A percentile compares a stretch with the other conserved stretches of the same genome.
These are phyloP conservation scores for Leucoagaricus sp. DNA, from an alignment of 1,284 basidiomycete genomes.

Conservation along the genomic window DNA sequence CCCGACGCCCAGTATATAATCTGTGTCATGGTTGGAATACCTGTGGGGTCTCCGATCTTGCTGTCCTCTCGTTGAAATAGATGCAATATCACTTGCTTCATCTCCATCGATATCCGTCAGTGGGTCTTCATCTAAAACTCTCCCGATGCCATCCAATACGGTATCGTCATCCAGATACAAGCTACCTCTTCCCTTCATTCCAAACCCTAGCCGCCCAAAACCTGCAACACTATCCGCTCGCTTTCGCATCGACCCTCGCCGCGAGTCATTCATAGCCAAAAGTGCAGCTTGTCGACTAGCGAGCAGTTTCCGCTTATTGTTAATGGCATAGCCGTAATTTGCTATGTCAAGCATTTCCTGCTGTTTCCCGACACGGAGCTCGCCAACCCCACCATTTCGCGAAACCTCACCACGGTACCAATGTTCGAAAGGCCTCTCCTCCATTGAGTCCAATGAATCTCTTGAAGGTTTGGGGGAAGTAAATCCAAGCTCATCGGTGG, in stretches of 20 bases:
- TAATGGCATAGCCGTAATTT: constrained; percentile 66
- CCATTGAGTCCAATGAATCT: constrained; percentile 63
- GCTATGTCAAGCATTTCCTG: constrained; percentile 83
- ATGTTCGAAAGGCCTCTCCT: constrained; percentile 78
- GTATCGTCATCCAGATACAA: constrained; percentile 60
- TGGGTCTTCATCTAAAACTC: constrained; percentile 71
- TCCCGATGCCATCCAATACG: constrained; percentile 26
- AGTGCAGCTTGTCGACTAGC: constrained; percentile 23
- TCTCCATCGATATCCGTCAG: constrained; percentile 65
- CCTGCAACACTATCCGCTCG: constrained; percentile 62
- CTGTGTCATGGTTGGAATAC: constrained; percentile 16
- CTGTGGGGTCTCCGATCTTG: constrained; percentile 13
- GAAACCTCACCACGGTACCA: constrained; percentile 83
- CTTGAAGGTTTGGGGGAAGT: constrained; percentile 29
- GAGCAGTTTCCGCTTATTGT: constrained; percentile 16
- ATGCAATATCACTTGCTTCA: constrained; percentile 31
- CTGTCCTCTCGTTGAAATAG: constrained; percentile 15
- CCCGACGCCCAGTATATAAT: constrained; percentile 25
- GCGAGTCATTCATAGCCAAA: constrained; percentile 24
- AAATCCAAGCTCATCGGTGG: constrained; percentile 6
- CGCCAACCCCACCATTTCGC: constrained; percentile 78
- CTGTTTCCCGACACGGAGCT: constrained; percentile 66
- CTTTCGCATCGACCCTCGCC: constrained; percentile 26
- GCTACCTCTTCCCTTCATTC: constrained; percentile 51
- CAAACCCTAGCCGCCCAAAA: constrained; percentile 28